Evolutionary conservation across 768 basidiomycete species (phyloP), one percentile per base, ranked within the genome.

Genomic region (Amyloporia xantha): DNA sequence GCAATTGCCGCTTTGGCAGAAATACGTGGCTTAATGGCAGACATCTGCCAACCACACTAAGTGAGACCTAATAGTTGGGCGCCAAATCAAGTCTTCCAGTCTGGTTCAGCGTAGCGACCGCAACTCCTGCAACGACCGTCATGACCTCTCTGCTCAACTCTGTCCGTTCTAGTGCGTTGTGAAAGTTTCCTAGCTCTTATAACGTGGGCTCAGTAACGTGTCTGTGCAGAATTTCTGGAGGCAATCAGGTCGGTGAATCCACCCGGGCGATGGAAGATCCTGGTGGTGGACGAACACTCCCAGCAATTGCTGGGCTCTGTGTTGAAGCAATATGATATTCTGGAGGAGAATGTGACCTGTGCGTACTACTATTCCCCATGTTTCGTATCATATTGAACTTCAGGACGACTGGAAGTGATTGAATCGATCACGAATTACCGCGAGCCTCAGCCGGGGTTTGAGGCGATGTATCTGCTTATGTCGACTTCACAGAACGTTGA

Each of bases 341-440:
- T 98, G 48, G 85, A 92, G 65, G 91, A 96, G 74, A 94, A 94
- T 73, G 91, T 98, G 37, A 96, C 93, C 40, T 78, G 95, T 96
- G 71, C 64, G 91, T 44, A n/a, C 35, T 35, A 19, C 27, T 25
- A 9, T 26, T 11, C 20, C 28, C 5, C 6, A 33, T 15, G 30
- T 17, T 6, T 39, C 38, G 20, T 19, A 19, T 7, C 19, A 17
- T 21, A 39, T 17, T 30, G 15, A n/a, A 28, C 21, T 19, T n/a
- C 35, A 12, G 23, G 10, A 20, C 36, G 2, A n/a, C 20, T 35
- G 24, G 19, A 66, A 99, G 95, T 91, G 62, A 89, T 98, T 66
- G 95, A 99, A 68, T 79, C 85, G 47, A 91, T 98, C 64, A 82
- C 86, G 53, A 85, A 72, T 58, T 66, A 83, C 62, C 84, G 96